Evolutionary conservation across 2,329 filamentous ascomycete genomes (phyloP), one percentile per base, ranked within the genome.

Genomic region (Neofusicoccum parvum): DNA sequence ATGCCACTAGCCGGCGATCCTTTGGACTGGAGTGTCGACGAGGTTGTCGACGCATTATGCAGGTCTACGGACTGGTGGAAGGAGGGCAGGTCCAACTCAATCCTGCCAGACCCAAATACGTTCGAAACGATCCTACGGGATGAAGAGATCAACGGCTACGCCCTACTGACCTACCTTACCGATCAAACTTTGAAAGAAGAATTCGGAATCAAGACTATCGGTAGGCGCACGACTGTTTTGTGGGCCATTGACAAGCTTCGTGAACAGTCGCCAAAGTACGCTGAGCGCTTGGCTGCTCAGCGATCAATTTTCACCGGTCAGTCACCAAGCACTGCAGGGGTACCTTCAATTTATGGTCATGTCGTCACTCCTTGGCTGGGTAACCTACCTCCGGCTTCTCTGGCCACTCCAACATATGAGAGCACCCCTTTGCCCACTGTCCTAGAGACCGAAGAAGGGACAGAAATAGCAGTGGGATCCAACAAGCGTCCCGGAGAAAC

Each of bases 21-120:
- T n/a, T 90, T 88, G 75, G 72, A 84, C 63, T 96, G 92, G 92
- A 84, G 85, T 41, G 82, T 88, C 37, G 87, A 90, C 43, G 83
- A 87, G 41, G 86, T 96, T 11, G 84, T 90, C 10, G 74, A 81
- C 15, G 88, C 89, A 71, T 81, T 96, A 3, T 92, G 89, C 73
- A 81, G 84, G 23, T 72, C 80, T 1, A 73, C 80, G 3, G 80
- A 80, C 54, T 82, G 85, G 10, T 73, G 67, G 53, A 43, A 74
- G 86, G 85, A 84, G 70, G 69, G 72, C 74, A 63, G 76, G 77
- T 54, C 76, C 46, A 68, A 72, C 73, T 32, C 72, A 15, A 76
- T 75, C 65, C 78, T 87, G 7, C 86, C 88, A 4, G 81, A 90
- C 59, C 77, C 83, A 0, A 71, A 72, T 0, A 58, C 73, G 0